Base-by-base conservation (phyloP, 2,329 filamentous ascomycete genomes). In the Ilyonectria mors-panacis region DNA sequence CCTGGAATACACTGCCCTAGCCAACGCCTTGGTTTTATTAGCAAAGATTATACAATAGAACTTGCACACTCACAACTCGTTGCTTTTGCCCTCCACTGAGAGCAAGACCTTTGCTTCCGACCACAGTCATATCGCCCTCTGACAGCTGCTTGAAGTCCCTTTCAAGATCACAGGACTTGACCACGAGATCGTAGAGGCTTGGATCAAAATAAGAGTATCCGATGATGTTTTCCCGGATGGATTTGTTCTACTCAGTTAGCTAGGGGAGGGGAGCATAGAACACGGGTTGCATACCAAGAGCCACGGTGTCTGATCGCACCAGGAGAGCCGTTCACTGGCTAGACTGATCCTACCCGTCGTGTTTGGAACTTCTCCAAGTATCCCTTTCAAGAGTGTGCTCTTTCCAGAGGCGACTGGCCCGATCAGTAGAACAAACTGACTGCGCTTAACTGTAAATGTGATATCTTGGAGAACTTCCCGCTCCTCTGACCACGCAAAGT, bases 51-150 rank as follows among this genome's bases (percentile, higher is more conserved):
- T 6, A 4, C 15, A 10, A 15, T 5, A 7, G 7, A 4, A 4
- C 19, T 1, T 1, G 17, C 4, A 12, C 9, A 68, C 75, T 77
- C 72, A 77, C 80, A 8, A 85, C 75, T 13, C 83, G 79, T 58
- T 84, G 81, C 66, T 81, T 82, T 68, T 87, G 85, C 0, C 85
- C 85, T 8, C 85, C 85, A 4, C 83, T 85, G 0, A 87, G 76
- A 4, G 79, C 81, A 56, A 85, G 78, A 0, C 85, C 85, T 39
- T 83, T 83, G 56, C 81, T 85, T 2, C 85, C 85, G 44, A 85
- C 76, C 1, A 78, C 72, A 0, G 83, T 85, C 9, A 72, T 66
- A 39, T 85, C 82, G 2, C 79, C 78, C 2, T 76, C 62, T 1
- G 78, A 70, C 13, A 86, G 71, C 35, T 75, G 76, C 5, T 45